Base-by-base conservation (phyloP, 768 basidiomycete species). In the Mycena filopes region DNA sequence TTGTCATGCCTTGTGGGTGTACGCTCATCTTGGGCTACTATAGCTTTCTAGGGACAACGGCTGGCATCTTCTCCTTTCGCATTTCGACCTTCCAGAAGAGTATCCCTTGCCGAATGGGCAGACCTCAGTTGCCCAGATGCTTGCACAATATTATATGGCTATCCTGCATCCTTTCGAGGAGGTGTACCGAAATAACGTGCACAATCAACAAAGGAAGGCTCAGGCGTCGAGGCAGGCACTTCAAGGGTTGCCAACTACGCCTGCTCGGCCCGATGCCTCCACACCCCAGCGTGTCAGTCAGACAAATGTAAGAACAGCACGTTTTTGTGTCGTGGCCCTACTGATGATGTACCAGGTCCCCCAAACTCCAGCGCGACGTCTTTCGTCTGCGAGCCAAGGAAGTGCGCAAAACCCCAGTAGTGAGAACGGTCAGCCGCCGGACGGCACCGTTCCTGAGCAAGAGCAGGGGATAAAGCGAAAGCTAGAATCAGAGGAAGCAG, bases 151-250 rank as follows among this genome's bases (percentile, higher is more conserved):
- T 72, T 95, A 93, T 75, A 82, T 79, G 75, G 78, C 74, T 18
- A 80, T 95, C 61, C 79, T 94, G 25, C 78, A 80, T 41, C 90
- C 92, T 3, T 92, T 94, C 70, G 93, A 95, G 76, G 89, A 91
- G 36, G 74, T 80, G 31, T 91, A 89, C 74, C 84, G 85, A 74
- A 87, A 83, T 66, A 91, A 87, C 69, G 49, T 88, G 45, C 83
- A 83, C 60, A 88, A 88, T 38, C 80, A 87, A 56, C 89, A 86
- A 65, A 86, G 85, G 70, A 86, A 84, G 67, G 81, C 82, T 31
- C 81, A 86, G 76, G 65, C 65, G 10, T 49, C 47, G 13, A 55
- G 65, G 55, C 65, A 66, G 31, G 57, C 70, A 12, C 58, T 74
- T 29, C 74, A 75, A 58, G 69, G 64, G 18, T 74, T 75, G 33